Conservation (phyloP, 495 filamentous ascomycete genomes). For the Sphaerosporella brunnea region DNA sequence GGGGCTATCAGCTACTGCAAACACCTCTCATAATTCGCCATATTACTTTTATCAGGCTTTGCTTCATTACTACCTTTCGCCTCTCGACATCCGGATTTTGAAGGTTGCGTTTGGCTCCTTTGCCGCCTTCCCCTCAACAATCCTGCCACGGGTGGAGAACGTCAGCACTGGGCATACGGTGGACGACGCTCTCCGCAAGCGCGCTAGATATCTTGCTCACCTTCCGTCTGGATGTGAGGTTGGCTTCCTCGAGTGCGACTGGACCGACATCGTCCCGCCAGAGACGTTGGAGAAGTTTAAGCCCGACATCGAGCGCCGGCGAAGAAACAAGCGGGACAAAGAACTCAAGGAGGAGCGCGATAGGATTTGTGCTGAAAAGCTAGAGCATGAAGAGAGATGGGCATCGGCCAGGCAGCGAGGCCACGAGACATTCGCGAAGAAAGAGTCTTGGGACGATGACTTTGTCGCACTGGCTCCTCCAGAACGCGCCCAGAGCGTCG, state of each 20-base stretch:
- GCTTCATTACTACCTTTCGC: constrained; percentile 79
- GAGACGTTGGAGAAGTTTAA: constrained; percentile 59
- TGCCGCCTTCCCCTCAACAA: constrained; percentile 64
- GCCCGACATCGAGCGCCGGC: constrained; percentile 56
- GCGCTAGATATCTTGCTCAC: constrained; percentile 79
- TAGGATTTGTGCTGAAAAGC: constrained; percentile 59
- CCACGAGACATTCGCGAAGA: constrained; percentile 21
- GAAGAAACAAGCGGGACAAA: constrained; percentile 71
- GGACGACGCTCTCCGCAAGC: constrained; percentile 72
- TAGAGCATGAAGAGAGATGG: constrained; percentile 4
- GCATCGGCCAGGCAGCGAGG: constrained; percentile 23
- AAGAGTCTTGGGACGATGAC: constrained; percentile 26
- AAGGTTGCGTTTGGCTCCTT: constrained; percentile 79
- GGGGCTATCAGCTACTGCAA: constrained; percentile 24
- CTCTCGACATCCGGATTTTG: constrained; percentile 87
- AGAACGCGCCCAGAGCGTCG: constrained; percentile 6
- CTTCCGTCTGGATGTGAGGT: constrained; percentile 87
- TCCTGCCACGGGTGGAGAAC: constrained; percentile 79
- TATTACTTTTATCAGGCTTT: constrained; percentile 86
- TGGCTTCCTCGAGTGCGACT: constrained; percentile 88
- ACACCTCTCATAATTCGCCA: constrained; percentile 26
- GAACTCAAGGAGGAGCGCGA: constrained; percentile 80
- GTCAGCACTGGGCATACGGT: constrained; percentile 81
- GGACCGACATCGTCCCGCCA: constrained; percentile 70
- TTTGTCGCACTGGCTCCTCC: constrained; percentile 14